These are phyloP conservation scores for Trichoderma virens DNA, from an alignment of 495 filamentous ascomycete species.

Conservation along the genomic window DNA sequence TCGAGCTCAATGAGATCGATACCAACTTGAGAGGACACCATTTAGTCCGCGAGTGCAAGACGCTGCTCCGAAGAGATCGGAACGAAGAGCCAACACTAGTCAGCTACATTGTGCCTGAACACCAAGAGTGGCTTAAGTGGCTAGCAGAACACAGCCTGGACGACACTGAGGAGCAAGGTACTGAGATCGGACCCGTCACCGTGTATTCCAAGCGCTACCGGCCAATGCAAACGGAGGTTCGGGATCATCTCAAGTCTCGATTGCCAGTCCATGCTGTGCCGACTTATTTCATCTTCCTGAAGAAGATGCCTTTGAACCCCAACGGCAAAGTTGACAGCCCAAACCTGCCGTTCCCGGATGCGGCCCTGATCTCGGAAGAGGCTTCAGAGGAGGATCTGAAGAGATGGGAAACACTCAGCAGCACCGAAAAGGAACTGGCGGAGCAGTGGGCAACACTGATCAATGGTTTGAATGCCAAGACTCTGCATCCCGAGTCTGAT, in stretches of 20 bases:
- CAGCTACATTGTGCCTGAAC: constrained; percentile 84
- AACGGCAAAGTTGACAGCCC: constrained; percentile 94
- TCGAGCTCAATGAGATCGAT: constrained; percentile 93
- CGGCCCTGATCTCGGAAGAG: constrained; percentile 37
- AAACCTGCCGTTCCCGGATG: constrained; percentile 83
- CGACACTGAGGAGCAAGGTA: constrained; percentile 40
- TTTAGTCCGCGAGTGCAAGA: constrained; percentile 79
- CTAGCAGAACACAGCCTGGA: constrained; percentile 46
- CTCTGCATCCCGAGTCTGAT: constrained; percentile 47
- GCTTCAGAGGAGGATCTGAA: constrained; percentile 62
- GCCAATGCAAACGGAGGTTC: constrained; percentile 63
- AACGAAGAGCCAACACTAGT: constrained; percentile 86
- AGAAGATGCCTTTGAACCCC: constrained; percentile 79
- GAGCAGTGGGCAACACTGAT: constrained; percentile 39
- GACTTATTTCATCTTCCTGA: constrained; percentile 66
- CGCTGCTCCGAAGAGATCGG: constrained; percentile 77
- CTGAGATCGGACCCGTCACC: constrained; percentile 34
- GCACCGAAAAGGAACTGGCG: constrained; percentile 31
- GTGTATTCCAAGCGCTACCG: constrained; percentile 54
- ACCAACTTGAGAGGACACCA: constrained; percentile 71
- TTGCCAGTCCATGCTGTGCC: constrained; percentile 80
- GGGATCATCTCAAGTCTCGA: constrained; percentile 64
- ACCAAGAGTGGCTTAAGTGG: constrained; percentile 63
- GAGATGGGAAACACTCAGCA: constrained; percentile 53
- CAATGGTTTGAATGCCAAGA: constrained; percentile 47